Conservation (phyloP, 306 rosid genomes). For the Medicago truncatula region MtrunA17r5.0-ANR NC_053048.1:33375501-33376000, state of each 20-base stretch:
- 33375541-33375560: too few species aligned
- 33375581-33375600: not conserved
- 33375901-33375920: not conserved
- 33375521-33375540: too few species aligned
- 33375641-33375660: slow-evolving; percentile 46
- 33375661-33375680: not conserved
- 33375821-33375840: slow-evolving; percentile 38
- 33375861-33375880: slow-evolving; percentile 24
- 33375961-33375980: slow-evolving; percentile 61
- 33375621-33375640: slow-evolving; percentile 7
- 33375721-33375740: slow-evolving; percentile 34
- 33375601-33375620: not conserved
- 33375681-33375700: slow-evolving; percentile 34
- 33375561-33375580: too few species aligned
- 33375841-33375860: slow-evolving; percentile 36
- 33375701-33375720: slow-evolving; percentile 13
- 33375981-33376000: slow-evolving; percentile 48
- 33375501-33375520: too few species aligned
- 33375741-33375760: slow-evolving; percentile 38
- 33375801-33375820: not conserved
- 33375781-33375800: slow-evolving; percentile 42
- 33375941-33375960: slow-evolving; percentile 61
- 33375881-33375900: not conserved
- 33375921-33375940: slow-evolving; percentile 51
- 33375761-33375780: slow-evolving; percentile 39